These are phyloP conservation scores for Pezicula rhizophila DNA, from an alignment of 2,329 filamentous ascomycete genomes.

Conservation along the genomic window DNA sequence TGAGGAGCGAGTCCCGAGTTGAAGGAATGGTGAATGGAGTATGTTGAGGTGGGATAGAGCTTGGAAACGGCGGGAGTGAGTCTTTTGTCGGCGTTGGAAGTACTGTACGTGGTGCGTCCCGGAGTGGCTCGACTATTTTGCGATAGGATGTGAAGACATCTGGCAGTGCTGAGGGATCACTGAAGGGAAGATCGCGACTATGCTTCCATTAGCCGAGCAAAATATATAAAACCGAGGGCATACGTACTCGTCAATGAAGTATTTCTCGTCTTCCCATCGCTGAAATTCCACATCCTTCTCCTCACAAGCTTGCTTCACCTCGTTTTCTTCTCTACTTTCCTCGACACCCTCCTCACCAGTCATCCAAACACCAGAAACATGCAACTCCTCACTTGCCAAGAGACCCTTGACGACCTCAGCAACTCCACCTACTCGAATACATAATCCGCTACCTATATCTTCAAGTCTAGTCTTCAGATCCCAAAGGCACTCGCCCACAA, in stretches of 20 bases:
- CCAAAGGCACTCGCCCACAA: slow-evolving; percentile 68
- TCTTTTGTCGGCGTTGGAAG: slow-evolving; percentile 45
- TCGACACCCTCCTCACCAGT: slow-evolving; percentile 64
- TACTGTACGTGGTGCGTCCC: slow-evolving; percentile 53
- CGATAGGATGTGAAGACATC: slow-evolving; percentile 72
- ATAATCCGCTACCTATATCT: slow-evolving; percentile 52
- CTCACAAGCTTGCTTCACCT: slow-evolving; percentile 46
- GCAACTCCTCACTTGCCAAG: slow-evolving; percentile 33
- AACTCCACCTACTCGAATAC: slow-evolving; percentile 56
- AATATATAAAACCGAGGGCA: background rate
- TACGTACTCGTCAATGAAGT: slow-evolving; percentile 71
- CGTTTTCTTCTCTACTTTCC: slow-evolving; percentile 58
- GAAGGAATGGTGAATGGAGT: slow-evolving; percentile 59
- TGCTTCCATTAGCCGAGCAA: background rate
- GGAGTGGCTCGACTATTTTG: slow-evolving; percentile 66
- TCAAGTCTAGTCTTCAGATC: slow-evolving; percentile 60
- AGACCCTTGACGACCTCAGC: slow-evolving; percentile 54
- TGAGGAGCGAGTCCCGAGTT: slow-evolving; percentile 45
- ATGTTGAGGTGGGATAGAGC: slow-evolving; percentile 49
- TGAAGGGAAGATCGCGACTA: slow-evolving; percentile 61
- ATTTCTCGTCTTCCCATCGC: slow-evolving; percentile 70
- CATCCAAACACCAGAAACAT: slow-evolving; percentile 67
- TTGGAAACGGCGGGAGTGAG: slow-evolving; percentile 52
- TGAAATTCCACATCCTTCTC: slow-evolving; percentile 52
- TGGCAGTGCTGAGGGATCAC: slow-evolving; percentile 53